Evolutionary conservation across 352 stramenopile genomes (phyloP).

Genomic region (Phytopythium litorale): DNA sequence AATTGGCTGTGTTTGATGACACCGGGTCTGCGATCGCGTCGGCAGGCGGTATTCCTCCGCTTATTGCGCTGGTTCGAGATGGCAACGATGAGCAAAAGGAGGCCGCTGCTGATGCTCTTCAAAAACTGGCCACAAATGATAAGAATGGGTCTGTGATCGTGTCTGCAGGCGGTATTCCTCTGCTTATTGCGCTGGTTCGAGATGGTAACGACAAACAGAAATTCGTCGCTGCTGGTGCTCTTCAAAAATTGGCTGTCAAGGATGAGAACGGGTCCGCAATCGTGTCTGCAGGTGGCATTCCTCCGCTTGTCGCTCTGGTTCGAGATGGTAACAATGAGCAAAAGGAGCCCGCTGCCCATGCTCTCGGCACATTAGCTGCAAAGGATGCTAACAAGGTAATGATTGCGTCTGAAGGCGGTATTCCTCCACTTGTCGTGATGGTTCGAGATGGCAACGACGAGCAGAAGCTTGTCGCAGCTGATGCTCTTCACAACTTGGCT

Average conservation of each 20-base stretch:
- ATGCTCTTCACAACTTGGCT: background rate
- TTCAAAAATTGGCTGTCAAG: too few species aligned
- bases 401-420: slow-evolving; percentile 8
- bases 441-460: background rate
- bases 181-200: background rate
- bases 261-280: too few species aligned
- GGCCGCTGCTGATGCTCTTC: background rate
- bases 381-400: slow-evolving; percentile 4
- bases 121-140: background rate
- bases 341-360: slow-evolving; percentile 12
- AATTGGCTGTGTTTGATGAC: background rate
- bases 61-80: background rate
- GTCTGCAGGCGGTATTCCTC: background rate
- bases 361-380: too few species aligned
- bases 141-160: background rate
- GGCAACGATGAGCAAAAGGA: background rate
- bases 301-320: background rate
- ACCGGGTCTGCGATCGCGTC: slow-evolving; percentile 12
- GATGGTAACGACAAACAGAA: background rate
- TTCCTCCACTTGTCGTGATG: background rate
- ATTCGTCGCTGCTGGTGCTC: background rate
- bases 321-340: slow-evolving; percentile 9
- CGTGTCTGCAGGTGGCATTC: too few species aligned
- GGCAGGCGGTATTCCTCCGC: background rate
- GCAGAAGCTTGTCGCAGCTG: background rate